Evolutionary conservation across 73 alveolate species (phyloP).

Genomic region (Symbiodinium pilosum): DNA sequence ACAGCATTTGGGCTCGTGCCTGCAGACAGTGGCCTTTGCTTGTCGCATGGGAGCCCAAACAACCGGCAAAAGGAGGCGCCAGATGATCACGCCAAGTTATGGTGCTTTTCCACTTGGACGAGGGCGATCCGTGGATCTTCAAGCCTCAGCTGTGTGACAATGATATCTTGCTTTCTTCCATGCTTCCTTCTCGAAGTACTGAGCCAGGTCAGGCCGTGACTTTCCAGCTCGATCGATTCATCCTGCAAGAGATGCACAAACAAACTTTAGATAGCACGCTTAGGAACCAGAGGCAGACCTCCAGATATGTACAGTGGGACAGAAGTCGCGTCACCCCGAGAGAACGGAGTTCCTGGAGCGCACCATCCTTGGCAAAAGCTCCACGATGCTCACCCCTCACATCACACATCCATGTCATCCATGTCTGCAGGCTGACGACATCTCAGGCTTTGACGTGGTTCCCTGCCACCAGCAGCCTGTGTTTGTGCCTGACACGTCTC

Average conservation of each 20-base stretch:
- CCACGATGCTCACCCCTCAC: too few species aligned
- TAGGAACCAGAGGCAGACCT: background rate
- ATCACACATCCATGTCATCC: too few species aligned
- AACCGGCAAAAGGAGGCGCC: too few species aligned
- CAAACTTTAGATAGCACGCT: too few species aligned
- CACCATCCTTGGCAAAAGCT: background rate
- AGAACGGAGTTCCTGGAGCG: background rate
- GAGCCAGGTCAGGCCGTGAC: background rate
- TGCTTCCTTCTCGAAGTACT: background rate
- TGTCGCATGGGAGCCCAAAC: too few species aligned
- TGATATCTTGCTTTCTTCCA: too few species aligned
- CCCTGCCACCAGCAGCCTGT: background rate
- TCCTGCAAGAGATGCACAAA: too few species aligned
- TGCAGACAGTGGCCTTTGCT: slow-evolving; percentile 1
- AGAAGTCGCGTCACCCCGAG: background rate
- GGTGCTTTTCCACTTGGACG: background rate
- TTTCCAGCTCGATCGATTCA: background rate
- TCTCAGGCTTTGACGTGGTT: background rate
- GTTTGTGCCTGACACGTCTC: background rate
- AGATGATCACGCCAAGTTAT: background rate
- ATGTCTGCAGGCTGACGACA: too few species aligned
- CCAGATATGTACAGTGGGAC: background rate
- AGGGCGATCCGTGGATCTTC: slow-evolving; percentile 1
- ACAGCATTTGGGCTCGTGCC: background rate
- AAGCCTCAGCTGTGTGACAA: background rate